phyloP scores from a whole-genome alignment of 75 land plant genomes.

The Isoetes taiwanensis region DNA sequence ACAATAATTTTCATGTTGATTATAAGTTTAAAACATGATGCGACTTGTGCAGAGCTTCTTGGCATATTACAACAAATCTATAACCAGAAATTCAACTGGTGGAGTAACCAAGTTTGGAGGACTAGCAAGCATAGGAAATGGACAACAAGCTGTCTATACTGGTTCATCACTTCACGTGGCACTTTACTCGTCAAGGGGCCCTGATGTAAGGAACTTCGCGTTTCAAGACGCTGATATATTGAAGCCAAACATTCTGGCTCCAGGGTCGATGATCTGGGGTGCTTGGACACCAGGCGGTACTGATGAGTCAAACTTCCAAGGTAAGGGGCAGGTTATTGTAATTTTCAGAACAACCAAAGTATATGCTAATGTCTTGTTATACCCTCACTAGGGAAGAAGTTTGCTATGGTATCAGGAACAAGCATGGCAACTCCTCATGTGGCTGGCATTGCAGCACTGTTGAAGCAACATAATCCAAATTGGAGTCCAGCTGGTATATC shows the following conservation, averaged over 20 bases:
- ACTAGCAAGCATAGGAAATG: constrained; percentile 44
- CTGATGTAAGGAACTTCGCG: constrained; percentile 33
- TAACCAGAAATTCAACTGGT: constrained; percentile 26
- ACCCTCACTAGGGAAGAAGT: constrained; percentile 33
- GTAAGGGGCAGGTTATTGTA: constrained; percentile 11
- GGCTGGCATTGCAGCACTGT: constrained; percentile 68
- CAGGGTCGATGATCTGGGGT: constrained; percentile 71
- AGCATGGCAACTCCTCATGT: constrained; percentile 91
- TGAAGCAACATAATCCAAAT: constrained; percentile 42
- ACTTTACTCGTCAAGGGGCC: constrained; percentile 76
- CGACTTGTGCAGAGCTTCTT: constrained; percentile 21
- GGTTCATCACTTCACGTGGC: constrained; percentile 41
- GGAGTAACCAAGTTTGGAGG: constrained; percentile 22
- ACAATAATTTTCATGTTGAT: not conserved
- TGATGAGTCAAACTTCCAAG: constrained; percentile 35
- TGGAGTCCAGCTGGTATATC: constrained; percentile 76
- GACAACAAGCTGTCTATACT: constrained; percentile 36
- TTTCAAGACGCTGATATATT: constrained; percentile 49
- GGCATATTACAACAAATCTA: constrained; percentile 45
- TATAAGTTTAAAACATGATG: not conserved
- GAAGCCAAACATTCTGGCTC: constrained; percentile 78
- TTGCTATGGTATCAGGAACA: constrained; percentile 77
- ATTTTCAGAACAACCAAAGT: not conserved
- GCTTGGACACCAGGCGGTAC: constrained; percentile 80
- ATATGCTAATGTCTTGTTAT: not conserved